A percentile compares a stretch with the other conserved stretches of the same genome.
Conservation (phyloP, 257 asterid genomes). For the Prunella vulgaris region DNA sequence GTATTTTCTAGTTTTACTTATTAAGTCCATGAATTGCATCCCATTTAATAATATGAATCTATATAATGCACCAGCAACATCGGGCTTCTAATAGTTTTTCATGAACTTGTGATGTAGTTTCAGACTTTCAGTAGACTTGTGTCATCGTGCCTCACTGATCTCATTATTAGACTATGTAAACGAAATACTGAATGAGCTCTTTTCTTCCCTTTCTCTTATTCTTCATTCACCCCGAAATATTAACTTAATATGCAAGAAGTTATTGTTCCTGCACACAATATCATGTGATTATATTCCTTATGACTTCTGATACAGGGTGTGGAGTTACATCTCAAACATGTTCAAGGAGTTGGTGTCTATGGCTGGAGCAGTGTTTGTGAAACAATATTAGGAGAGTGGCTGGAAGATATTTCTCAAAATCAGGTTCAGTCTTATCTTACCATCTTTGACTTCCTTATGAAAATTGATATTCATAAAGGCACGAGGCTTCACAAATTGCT, state of each 20-base stretch:
- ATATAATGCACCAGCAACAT: not conserved
- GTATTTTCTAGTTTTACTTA: not conserved
- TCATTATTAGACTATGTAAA: not conserved
- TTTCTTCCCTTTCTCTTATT: no score
- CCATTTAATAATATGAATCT: not conserved
- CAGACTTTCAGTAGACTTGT: not conserved
- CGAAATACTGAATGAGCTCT: not conserved
- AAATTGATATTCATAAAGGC: conserved; percentile 23
- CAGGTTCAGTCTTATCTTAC: conserved; percentile 51
- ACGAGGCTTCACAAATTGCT: conserved; percentile 15
- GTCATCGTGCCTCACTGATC: not conserved
- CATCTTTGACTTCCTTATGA: conserved; percentile 17
- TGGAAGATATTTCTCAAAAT: conserved; percentile 93
- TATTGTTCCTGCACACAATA: no score
- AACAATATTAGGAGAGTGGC: conserved; percentile 86
- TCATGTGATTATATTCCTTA: conserved; percentile 14
- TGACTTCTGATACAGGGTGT: conserved; percentile 60
- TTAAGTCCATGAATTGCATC: not conserved
- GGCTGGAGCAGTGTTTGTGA: conserved; percentile 87
- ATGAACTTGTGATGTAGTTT: conserved; percentile 1
- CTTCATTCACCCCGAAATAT: no score
- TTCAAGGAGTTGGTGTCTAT: conserved; percentile 79
- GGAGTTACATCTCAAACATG: conserved; percentile 87
- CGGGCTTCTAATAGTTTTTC: conserved; percentile 17
- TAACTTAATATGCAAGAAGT: no score